Evolutionary conservation across 2,329 filamentous ascomycete genomes (phyloP), one percentile per base, ranked within the genome.

Genomic region (Lasiodiplodia citricola): DNA sequence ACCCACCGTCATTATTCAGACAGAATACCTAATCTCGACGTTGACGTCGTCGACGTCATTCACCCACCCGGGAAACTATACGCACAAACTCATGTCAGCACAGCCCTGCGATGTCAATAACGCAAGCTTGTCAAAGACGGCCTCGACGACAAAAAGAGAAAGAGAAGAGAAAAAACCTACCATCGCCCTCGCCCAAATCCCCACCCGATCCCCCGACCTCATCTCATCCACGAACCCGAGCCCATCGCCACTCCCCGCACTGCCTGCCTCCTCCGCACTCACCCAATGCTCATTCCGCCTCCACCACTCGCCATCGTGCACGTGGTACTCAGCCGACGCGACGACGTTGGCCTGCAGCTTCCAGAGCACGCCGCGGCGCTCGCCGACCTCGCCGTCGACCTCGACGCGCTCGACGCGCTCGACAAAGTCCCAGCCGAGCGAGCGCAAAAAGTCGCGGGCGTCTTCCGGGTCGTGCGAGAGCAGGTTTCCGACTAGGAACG

Each of bases 181-280:
- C 73, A 76, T 78, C 4, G 76, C 77, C 47, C 77, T 72, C 0
- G 76, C 77, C 76, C 75, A 78, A 0, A 79, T 69, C 7, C 76
- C 41, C 7, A 79, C 44, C 16, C 66, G 62, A 70, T 79, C 78
- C 7, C 75, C 76, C 4, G 73, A 70, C 50, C 66, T 67, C 63
- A 79, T 65, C 51, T 67, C 70, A 8, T 73, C 52, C 25, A 79
- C 28, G 63, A 78, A 76, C 0, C 73, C 75, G 6, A 75, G 67
- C 1, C 76, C 77, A 18, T 65, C 71, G 2, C 38, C 38, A 2
- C 38, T 4, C 38, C 38, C 38, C 11, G 4, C 38, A 10, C 38
- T 56, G 4, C 41, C 64, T 10, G 75, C 37, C 73, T 73, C 44
- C 75, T 73, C 0, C 72, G 74, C 67, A 4, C 13, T 18, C 4